These are phyloP conservation scores for Cercophora sp. DNA, from an alignment of 495 filamentous ascomycete species.

Conservation along the genomic window DNA sequence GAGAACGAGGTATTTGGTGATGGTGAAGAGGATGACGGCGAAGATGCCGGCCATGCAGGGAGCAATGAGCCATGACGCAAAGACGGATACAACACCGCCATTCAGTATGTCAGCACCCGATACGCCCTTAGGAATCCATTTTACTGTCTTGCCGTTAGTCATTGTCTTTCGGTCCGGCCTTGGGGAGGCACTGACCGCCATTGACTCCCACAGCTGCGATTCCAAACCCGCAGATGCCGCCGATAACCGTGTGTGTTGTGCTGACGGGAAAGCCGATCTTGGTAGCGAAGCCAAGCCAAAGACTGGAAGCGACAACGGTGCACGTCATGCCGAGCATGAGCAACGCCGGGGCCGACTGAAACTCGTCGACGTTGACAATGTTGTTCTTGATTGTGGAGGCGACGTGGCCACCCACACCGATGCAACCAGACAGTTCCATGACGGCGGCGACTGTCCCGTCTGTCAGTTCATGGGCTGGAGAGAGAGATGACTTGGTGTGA, in stretches of 20 bases:
- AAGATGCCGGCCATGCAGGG: conserved; percentile 55
- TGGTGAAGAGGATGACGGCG: conserved; percentile 54
- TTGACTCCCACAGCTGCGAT: conserved; percentile 44
- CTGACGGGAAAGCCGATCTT: conserved; percentile 55
- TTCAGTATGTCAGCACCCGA: conserved; percentile 48
- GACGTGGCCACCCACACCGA: conserved; percentile 60
- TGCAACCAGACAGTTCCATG: conserved; percentile 63
- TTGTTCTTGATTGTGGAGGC: conserved; percentile 65
- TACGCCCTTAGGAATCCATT: conserved; percentile 50
- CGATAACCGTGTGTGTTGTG: conserved; percentile 62
- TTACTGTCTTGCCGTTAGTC: conserved; percentile 46
- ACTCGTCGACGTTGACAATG: conserved; percentile 53
- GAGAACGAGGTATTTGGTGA: conserved; percentile 60
- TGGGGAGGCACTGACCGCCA: background rate
- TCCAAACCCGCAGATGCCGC: conserved; percentile 60
- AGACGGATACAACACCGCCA: conserved; percentile 51
- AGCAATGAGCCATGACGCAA: conserved; percentile 59
- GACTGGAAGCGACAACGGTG: conserved; percentile 54
- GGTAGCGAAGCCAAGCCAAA: conserved; percentile 59
- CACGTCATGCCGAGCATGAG: conserved; percentile 63
- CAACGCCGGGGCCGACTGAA: conserved; percentile 47
- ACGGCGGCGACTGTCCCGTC: conserved; percentile 58
- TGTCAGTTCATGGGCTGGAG: too few species aligned
- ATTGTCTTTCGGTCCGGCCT: conserved; percentile 32
- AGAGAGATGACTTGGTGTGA: too few species aligned